Conservation (phyloP, 257 asterid genomes). For the Solanum sejunctum region DNA sequence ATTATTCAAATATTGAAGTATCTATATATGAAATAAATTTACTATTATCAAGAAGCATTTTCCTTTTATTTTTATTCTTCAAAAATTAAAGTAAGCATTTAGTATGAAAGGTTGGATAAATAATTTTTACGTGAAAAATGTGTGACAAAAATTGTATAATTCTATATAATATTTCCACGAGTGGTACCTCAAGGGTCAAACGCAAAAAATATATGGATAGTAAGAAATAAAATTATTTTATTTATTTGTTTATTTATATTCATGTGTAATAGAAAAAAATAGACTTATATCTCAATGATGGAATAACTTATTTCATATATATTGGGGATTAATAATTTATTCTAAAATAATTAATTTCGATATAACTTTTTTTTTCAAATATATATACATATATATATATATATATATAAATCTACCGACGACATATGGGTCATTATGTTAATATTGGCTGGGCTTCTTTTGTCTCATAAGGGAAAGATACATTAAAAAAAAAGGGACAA, state of each 20-base stretch:
- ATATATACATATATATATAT: too few relatives aligned
- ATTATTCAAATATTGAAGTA: background rate
- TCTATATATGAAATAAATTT: background rate
- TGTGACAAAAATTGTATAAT: background rate
- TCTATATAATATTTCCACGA: background rate
- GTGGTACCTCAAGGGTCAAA: background rate
- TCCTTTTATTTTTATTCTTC: background rate
- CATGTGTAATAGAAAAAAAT: fast-evolving
- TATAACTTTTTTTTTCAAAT: too few relatives aligned
- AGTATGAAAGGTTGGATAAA: background rate
- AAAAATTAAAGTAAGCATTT: background rate
- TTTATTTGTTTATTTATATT: background rate
- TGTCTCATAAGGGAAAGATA: too few relatives aligned
- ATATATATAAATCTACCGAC: too few relatives aligned
- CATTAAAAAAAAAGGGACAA: too few relatives aligned
- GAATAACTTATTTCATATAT: too few relatives aligned
- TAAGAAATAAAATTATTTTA: background rate
- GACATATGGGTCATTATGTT: too few relatives aligned
- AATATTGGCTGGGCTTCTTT: too few relatives aligned
- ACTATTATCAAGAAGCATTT: background rate
- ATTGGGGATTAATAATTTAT: too few relatives aligned
- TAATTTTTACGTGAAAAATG: background rate
- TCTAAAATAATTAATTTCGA: too few relatives aligned
- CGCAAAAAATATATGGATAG: background rate
- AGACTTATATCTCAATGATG: too few relatives aligned